These are phyloP conservation scores for Penicillium sp. DNA, from an alignment of 2,329 filamentous ascomycete species.

Conservation along the genomic window DNA sequence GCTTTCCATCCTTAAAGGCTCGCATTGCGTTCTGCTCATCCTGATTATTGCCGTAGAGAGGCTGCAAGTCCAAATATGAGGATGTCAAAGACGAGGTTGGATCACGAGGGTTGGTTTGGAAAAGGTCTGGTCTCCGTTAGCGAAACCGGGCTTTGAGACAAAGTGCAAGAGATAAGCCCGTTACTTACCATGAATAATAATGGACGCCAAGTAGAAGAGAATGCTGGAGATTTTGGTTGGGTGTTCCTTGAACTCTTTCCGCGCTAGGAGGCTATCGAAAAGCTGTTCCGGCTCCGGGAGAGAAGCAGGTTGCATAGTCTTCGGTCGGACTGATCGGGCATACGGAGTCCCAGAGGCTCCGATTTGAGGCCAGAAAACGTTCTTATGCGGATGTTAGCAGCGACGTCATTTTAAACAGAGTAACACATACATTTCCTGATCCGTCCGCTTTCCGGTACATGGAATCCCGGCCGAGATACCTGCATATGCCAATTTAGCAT, in stretches of 20 bases:
- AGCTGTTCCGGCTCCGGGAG: slow-evolving; percentile 65
- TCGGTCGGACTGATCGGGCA: slow-evolving; percentile 63
- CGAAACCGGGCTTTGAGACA: background rate
- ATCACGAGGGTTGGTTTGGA: slow-evolving; percentile 64
- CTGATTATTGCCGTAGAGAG: slow-evolving; percentile 68
- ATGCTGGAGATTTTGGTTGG: slow-evolving; percentile 72
- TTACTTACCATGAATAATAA: slow-evolving; percentile 56
- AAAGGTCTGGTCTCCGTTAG: slow-evolving; percentile 52
- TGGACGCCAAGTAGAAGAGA: slow-evolving; percentile 71
- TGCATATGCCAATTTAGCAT: slow-evolving; percentile 10
- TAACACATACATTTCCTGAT: slow-evolving; percentile 39
- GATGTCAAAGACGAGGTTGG: slow-evolving; percentile 65
- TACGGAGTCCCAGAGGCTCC: slow-evolving; percentile 67
- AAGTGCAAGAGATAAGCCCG: background rate
- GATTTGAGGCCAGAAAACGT: slow-evolving; percentile 61
- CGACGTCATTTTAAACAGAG: slow-evolving; percentile 20
- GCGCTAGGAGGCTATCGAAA: slow-evolving; percentile 66
- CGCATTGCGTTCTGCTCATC: slow-evolving; percentile 63
- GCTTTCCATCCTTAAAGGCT: slow-evolving; percentile 63
- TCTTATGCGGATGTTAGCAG: slow-evolving; percentile 49
- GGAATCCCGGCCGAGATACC: slow-evolving; percentile 39
- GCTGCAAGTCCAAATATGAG: slow-evolving; percentile 71
- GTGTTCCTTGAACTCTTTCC: slow-evolving; percentile 62
- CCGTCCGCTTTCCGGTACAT: slow-evolving; percentile 38
- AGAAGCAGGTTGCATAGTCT: slow-evolving; percentile 56